Conservation (phyloP, 2,329 filamentous ascomycete genomes). For the Beauveria scarabaeidicola region DNA sequence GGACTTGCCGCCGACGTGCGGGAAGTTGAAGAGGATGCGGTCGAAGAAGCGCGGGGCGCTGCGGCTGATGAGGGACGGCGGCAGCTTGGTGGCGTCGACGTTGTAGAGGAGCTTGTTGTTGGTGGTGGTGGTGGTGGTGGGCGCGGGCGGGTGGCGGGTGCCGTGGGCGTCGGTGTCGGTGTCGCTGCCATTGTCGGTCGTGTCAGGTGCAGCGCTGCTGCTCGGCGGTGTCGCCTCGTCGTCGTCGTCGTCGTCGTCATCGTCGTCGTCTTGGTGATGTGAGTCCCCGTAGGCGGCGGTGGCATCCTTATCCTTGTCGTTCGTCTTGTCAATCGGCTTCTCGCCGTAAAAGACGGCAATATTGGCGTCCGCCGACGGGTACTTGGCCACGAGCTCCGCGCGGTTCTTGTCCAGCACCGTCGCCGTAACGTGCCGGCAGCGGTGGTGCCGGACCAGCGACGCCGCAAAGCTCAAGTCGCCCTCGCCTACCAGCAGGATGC, state of each 20-base stretch:
- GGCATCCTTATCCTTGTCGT: constrained; percentile 17
- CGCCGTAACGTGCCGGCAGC: constrained; percentile 57
- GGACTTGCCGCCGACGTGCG: constrained; percentile 84
- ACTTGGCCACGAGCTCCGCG: constrained; percentile 58
- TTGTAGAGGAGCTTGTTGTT: constrained; percentile 43
- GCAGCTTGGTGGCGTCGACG: constrained; percentile 60
- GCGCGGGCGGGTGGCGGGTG: constrained; percentile 15
- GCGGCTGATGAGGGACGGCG: constrained; percentile 29
- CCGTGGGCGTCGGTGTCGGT: constrained; percentile 14
- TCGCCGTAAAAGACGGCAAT: constrained; percentile 38
- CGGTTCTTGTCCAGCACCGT: constrained; percentile 56
- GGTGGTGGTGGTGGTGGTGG: constrained; percentile 15
- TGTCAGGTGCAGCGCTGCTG: constrained; percentile 13
- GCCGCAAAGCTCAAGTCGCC: constrained; percentile 73
- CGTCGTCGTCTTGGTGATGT: neutral
- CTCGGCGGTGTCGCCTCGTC: neutral
- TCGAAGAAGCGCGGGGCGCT: constrained; percentile 47
- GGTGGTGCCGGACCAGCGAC: constrained; percentile 57
- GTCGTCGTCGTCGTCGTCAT: neutral
- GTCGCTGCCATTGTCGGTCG: constrained; percentile 11
- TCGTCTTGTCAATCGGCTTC: constrained; percentile 22
- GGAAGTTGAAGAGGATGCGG: constrained; percentile 90
- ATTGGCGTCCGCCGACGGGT: constrained; percentile 59
- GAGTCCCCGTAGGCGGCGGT: neutral
- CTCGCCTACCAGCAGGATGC: constrained; percentile 70